Conservation (phyloP, 140 eudicot genomes). For the Stevia rebaudiana region DNA sequence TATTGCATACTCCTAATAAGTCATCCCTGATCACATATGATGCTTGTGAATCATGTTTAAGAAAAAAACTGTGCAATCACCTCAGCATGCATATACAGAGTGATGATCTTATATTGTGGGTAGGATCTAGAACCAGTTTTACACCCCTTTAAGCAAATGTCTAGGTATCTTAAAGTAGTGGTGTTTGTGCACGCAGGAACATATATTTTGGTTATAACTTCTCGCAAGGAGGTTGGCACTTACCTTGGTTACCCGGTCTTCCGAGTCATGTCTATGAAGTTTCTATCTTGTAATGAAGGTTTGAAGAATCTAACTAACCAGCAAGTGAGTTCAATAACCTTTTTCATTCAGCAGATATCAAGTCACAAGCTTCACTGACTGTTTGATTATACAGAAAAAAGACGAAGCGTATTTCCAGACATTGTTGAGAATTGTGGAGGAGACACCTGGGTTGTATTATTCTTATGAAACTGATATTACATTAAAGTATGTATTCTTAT, state of each 20-base stretch:
- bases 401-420: slow-evolving; percentile 86
- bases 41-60: not conserved
- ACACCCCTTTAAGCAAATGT: not conserved
- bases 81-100: not conserved
- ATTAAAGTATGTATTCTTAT: slow-evolving; percentile 51
- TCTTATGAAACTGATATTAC: slow-evolving; percentile 95
- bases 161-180: too few species aligned
- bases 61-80: not conserved
- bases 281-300: slow-evolving; percentile 70
- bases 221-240: slow-evolving; percentile 72
- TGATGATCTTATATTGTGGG: not conserved
- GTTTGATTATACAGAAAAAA: slow-evolving; percentile 60
- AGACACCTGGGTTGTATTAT: slow-evolving; percentile 96
- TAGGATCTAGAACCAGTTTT: not conserved
- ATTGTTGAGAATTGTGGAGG: slow-evolving; percentile 76
- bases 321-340: slow-evolving; percentile 50
- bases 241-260: slow-evolving; percentile 90
- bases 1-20: not conserved
- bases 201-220: slow-evolving; percentile 72
- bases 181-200: slow-evolving; percentile 56
- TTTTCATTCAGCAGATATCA: slow-evolving; percentile 13
- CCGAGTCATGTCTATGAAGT: slow-evolving; percentile 80
- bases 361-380: slow-evolving; percentile 8
- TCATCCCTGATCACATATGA: not conserved
- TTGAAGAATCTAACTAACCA: slow-evolving; percentile 42